phyloP scores from a whole-genome alignment of 139 green algal genomes.

The Eudorina sp. region DNA sequence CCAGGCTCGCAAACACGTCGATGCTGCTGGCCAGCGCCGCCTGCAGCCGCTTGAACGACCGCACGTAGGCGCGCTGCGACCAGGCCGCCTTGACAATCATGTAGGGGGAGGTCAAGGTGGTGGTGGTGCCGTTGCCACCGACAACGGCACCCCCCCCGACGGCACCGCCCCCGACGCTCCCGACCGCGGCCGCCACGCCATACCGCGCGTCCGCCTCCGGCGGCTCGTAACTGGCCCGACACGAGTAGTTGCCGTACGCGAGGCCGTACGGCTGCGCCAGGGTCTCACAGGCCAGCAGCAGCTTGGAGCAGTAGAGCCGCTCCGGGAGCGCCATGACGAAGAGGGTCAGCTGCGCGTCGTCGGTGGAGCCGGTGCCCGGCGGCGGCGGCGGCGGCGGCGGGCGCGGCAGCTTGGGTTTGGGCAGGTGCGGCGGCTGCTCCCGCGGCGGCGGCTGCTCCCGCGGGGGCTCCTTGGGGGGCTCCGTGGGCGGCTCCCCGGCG shows the following conservation, averaged over 20 bases:
- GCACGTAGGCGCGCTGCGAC: background rate
- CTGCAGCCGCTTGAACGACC: background rate
- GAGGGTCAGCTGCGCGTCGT: constrained; percentile 3
- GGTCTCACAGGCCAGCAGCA: constrained; percentile 22
- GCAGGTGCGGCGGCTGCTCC: too few relatives aligned
- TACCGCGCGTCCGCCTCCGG: background rate
- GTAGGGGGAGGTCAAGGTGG: background rate
- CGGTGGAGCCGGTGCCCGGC: background rate
- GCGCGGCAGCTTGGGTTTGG: background rate
- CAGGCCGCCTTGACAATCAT: constrained; percentile 1
- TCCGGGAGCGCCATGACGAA: constrained; percentile 21
- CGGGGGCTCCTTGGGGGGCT: background rate
- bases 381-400: background rate
- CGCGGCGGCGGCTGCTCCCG: background rate
- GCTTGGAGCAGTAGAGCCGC: constrained; percentile 20
- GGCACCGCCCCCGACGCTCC: background rate
- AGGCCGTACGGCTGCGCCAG: constrained; percentile 40
- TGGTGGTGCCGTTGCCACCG: too few relatives aligned
- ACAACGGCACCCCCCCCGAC: too few relatives aligned
- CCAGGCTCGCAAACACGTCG: constrained; percentile 22
- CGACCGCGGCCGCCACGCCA: background rate
- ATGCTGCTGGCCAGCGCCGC: constrained; percentile 3
- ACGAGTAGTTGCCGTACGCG: background rate
- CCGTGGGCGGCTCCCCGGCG: background rate
- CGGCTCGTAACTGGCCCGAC: background rate